Evolutionary conservation across 139 green algal genomes (phyloP), one percentile per base, ranked within the genome.

Genomic region (Microglena sp.): DNA sequence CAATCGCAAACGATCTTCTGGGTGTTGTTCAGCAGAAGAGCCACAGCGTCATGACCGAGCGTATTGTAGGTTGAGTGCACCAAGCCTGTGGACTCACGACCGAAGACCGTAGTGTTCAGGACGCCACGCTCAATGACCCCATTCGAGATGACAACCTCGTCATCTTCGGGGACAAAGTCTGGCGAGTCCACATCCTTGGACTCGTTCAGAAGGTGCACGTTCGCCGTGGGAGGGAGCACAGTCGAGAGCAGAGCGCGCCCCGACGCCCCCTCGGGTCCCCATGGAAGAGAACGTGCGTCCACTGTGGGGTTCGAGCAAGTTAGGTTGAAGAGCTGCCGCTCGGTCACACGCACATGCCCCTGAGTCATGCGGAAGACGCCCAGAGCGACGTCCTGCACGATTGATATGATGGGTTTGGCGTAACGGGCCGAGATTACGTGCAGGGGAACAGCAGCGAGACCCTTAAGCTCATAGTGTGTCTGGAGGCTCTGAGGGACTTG

Each of bases 361-460:
- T 53, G 27, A 15, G 62, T 62, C 21, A 69, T 28, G 44, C 44
- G 62, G 45, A 46, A 61, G 28, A 69, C 45, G 44, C 62, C 62
- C 24, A 69, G 62, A 28, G 45, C 45, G 27, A 69, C 45, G 62
- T 69, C 62, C 62, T 69, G 72, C 66, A 98, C 92, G 57, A 97
- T 96, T 35, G 89, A 88, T 63, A 98, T 96, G 31, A 98, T 92
- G 0, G 88, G 92, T 69, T 90, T 92, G 81, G 24, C 45, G 58
- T 77, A 75, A 77, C 97, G 92, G 32, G 92, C 86, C 1, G 84
- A 94, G 28, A 98, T 87, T 60, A 98, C 94, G 83, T 93, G 95
- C 55, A 82, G 79, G 2, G 89, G 89, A 66, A 97, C 92, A 70
- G 90, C 86, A 90, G 97, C 97, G 59, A 98, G 90, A 70, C 96